Conservation (phyloP, 2,329 filamentous ascomycete species). For the Exophiala mesophila region DNA sequence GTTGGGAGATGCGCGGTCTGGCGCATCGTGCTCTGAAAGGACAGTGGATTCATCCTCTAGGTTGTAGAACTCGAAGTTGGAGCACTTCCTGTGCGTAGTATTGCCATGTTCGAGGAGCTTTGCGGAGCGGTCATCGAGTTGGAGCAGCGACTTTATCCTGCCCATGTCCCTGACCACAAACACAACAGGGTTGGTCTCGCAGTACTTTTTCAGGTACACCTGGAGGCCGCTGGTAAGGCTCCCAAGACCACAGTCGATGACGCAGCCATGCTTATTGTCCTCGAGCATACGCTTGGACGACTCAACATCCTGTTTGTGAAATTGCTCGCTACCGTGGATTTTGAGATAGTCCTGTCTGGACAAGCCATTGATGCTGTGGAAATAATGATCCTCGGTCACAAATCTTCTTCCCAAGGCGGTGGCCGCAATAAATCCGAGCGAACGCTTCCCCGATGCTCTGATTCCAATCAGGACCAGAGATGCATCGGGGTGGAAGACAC, state of each 20-base stretch:
- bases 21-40: slow-evolving; percentile 23
- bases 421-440: slow-evolving; percentile 40
- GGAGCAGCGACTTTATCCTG: slow-evolving; percentile 38
- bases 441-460: slow-evolving; percentile 41
- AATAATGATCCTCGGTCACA: slow-evolving; percentile 43
- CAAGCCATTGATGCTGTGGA: slow-evolving; percentile 38
- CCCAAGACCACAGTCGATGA: slow-evolving; percentile 42
- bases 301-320: slow-evolving; percentile 40
- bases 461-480: slow-evolving; percentile 41
- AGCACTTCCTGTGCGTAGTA: slow-evolving; percentile 43
- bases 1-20: slow-evolving; percentile 41
- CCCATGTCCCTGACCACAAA: slow-evolving; percentile 40
- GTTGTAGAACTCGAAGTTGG: slow-evolving; percentile 46
- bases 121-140: slow-evolving; percentile 40
- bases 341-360: slow-evolving; percentile 41
- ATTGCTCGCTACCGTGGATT: slow-evolving; percentile 37
- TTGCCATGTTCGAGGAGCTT: slow-evolving; percentile 42
- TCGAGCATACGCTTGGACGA: slow-evolving; percentile 41
- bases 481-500: slow-evolving; percentile 34
- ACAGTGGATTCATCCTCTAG: slow-evolving; percentile 41
- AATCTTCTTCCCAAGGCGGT: slow-evolving; percentile 40
- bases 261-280: slow-evolving; percentile 38
- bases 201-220: slow-evolving; percentile 36
- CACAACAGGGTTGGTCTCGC: slow-evolving; percentile 37
- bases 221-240: slow-evolving; percentile 41